A percentile compares a stretch with the other conserved stretches of the same genome.
phyloP scores from a whole-genome alignment of 2,329 filamentous ascomycete species.

The Scolecobasidium constrictum region DNA sequence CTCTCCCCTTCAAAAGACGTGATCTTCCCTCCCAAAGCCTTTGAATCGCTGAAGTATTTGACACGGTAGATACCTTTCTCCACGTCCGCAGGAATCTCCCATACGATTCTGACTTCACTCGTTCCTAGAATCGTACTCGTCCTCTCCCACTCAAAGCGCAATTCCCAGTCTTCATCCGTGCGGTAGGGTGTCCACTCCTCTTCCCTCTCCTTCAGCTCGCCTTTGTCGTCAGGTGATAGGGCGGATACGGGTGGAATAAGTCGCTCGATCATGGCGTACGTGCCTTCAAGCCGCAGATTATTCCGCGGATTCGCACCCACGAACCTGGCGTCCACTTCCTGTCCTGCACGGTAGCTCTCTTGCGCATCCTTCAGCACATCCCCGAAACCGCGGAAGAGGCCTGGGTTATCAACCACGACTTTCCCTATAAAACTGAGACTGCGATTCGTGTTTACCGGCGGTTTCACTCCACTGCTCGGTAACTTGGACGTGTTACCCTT shows the following conservation, averaged over 20 bases:
- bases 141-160: slow-evolving; percentile 71
- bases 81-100: slow-evolving; percentile 54
- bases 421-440: slow-evolving; percentile 71
- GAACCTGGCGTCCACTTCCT: slow-evolving; percentile 56
- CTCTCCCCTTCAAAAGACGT: slow-evolving; percentile 60
- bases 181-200: slow-evolving; percentile 53
- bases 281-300: slow-evolving; percentile 66
- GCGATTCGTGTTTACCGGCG: slow-evolving; percentile 67
- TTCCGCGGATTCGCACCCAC: slow-evolving; percentile 86
- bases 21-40: slow-evolving; percentile 51
- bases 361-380: slow-evolving; percentile 47
- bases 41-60: slow-evolving; percentile 76
- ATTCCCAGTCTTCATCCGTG: slow-evolving; percentile 71
- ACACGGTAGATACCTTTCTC: slow-evolving; percentile 60
- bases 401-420: slow-evolving; percentile 63
- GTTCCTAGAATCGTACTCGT: slow-evolving; percentile 58
- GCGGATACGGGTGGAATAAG: too few species aligned
- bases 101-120: slow-evolving; percentile 68
- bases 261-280: slow-evolving; percentile 67
- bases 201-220: slow-evolving; percentile 3
- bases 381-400: slow-evolving; percentile 59
- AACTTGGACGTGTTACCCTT: slow-evolving; percentile 13
- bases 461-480: slow-evolving; percentile 45
- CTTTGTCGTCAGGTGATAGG: slow-evolving; percentile 18
- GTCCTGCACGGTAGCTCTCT: slow-evolving; percentile 47